Evolutionary conservation across 129 eudicot species (phyloP), one percentile per base, ranked within the genome.

Genomic region (Pseudognaphalium luteoalbum): DNA sequence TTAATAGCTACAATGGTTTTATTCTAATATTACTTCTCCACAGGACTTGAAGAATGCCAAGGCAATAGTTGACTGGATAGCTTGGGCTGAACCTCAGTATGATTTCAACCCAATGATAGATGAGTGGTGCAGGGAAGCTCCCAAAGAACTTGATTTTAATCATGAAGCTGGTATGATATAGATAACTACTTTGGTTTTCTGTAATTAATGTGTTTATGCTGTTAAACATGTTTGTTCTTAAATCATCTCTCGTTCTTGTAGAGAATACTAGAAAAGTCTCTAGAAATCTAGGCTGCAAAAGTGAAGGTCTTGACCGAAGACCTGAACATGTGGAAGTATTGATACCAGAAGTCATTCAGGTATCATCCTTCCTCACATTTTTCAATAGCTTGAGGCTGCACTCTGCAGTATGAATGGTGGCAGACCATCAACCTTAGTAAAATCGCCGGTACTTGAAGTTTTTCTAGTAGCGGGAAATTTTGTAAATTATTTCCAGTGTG

Each of bases 31-130:
- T 51, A 44, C 52, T 20, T 44, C 56, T 25, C 73, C 76, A 78
- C 85, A 95, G 99, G 99, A 95, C 69, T 84, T 95, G 81, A 95
- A 91, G 89, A 95, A 89, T 76, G 96, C 97, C 7, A 95, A 95
- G 86, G 80, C 92, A 61, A 84, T 95, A 76, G 97, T 95, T 56
- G 99, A 95, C 78, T 95, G 99, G 99, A 91, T 95, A 81, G 99
- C 99, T n/a, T 95, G 99, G 99, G 99, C 97, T n/a, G 99, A 95
- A 82, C 99, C 99, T 37, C 97, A 91, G 44, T 95, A 95, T 69
- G 83, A 95, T 82, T 95, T 95, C 81, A 91, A 91, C 81, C 96
- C 97, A 51, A 90, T 95, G 89, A 91, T 95, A 54, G 96, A 95
- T 76, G 99, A 95, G 86, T 95, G 99, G 99, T 91, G 97, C 84